Percentiles rank a stretch among this genome's conserved stretches.
Evolutionary conservation across 192 early-diverging fungal species (phyloP).

Genomic region (Spizellomyces sp.): DNA sequence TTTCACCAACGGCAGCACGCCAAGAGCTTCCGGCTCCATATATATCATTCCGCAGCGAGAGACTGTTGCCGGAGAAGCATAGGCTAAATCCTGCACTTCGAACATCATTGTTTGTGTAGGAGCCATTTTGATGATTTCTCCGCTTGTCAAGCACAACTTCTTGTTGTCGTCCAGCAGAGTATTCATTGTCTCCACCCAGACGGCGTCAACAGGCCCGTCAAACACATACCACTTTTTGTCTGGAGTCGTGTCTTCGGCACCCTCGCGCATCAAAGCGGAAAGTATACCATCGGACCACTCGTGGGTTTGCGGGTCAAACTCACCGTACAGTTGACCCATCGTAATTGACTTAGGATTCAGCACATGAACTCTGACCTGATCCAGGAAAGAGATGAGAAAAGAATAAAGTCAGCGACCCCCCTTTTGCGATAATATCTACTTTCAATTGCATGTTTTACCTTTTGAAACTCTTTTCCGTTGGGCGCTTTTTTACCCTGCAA

Average conservation of each 20-base stretch:
- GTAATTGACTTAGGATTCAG: conserved; percentile 69
- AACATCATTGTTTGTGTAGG: conserved; percentile 67
- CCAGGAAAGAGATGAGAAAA: too few species aligned
- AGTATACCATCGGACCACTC: conserved; percentile 68
- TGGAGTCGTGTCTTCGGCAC: conserved; percentile 56
- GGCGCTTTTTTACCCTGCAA: conserved; percentile 51
- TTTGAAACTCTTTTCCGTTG: conserved; percentile 55
- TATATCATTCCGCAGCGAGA: conserved; percentile 70
- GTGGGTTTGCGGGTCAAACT: conserved; percentile 64
- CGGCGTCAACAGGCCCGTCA: conserved; percentile 67
- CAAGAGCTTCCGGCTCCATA: conserved; percentile 67
- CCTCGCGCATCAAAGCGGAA: conserved; percentile 59
- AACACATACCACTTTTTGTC: conserved; percentile 69
- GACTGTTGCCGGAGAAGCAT: conserved; percentile 67
- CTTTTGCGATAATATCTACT: not conserved
- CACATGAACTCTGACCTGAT: conserved; percentile 47
- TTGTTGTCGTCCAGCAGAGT: conserved; percentile 68
- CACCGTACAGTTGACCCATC: conserved; percentile 68
- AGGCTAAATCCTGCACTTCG: conserved; percentile 62
- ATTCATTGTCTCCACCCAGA: conserved; percentile 68
- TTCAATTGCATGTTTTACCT: conserved; percentile 15
- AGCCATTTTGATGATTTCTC: conserved; percentile 69
- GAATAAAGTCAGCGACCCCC: not conserved
- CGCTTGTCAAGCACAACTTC: conserved; percentile 62
- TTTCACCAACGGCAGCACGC: conserved; percentile 48